phyloP scores from a whole-genome alignment of 805 yeast genomes.

The Suhomyces sp. region DNA sequence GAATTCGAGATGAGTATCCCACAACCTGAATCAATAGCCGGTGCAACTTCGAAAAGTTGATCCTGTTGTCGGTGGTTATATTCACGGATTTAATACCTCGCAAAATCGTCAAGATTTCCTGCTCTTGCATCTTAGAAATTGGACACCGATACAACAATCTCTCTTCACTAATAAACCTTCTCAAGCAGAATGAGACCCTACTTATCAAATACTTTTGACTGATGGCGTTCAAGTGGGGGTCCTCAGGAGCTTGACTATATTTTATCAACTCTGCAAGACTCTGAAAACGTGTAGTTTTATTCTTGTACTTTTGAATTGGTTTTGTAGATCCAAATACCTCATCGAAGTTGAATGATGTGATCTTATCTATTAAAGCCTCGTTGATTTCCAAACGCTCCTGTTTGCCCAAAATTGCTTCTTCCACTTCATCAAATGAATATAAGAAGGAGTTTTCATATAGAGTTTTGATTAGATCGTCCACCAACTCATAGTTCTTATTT shows the following conservation, averaged over 20 bases:
- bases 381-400: constrained; percentile 15
- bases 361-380: constrained; percentile 33
- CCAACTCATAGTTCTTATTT: constrained; percentile 17
- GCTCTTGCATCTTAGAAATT: constrained; percentile 59
- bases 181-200: constrained; percentile 59
- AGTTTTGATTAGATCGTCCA: constrained; percentile 45
- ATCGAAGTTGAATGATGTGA: constrained; percentile 45
- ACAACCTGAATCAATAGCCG: constrained; percentile 2
- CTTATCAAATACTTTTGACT: constrained; percentile 45
- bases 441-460: constrained; percentile 61
- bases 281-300: constrained; percentile 48
- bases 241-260: constrained; percentile 25
- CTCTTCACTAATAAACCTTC: constrained; percentile 64
- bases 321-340: constrained; percentile 65
- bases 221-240: constrained; percentile 18
- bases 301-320: constrained; percentile 42
- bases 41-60: background rate
- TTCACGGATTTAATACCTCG: constrained; percentile 29
- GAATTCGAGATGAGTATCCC: constrained; percentile 1
- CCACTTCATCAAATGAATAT: constrained; percentile 59
- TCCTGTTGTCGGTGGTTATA: constrained; percentile 3
- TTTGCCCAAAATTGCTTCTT: constrained; percentile 15
- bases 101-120: constrained; percentile 55
- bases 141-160: constrained; percentile 63
- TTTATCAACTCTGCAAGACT: constrained; percentile 57